Base-by-base conservation (phyloP, 371 early-diverging fungal genomes). In the Circinella umbellata region DNA sequence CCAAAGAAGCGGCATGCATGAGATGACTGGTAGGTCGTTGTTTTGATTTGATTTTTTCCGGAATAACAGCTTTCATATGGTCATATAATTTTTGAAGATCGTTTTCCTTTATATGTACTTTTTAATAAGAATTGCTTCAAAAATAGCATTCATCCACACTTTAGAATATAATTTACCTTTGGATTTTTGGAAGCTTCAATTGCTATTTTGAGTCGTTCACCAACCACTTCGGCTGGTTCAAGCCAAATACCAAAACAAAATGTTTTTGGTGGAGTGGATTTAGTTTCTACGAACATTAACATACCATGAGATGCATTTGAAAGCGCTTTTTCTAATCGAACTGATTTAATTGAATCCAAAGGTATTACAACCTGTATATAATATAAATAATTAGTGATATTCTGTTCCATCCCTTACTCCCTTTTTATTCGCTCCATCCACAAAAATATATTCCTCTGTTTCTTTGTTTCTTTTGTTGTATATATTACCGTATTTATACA, bases 241-340 rank as follows among this genome's bases (percentile, higher is more conserved):
- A 81, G 49, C 81, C 81, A 81, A 17, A 79, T 27, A 15, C 81
- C 77, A 67, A 81, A 81, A 18, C 72, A 69, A 63, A 76, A 53
- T 20, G 54, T 48, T 61, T 38, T 18, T 34, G 53, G 39, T 14
- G 71, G 39, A 13, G 57, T 4, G n/a, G 39, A 20, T 48, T 66
- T 73, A 0, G 71, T 63, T 37, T 81, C 79, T 10, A 81, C 64
- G 36, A 66, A 35, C 69, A 81, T 67, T 11, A 76, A 38, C 68
- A 69, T 73, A 7, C 73, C 75, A 46, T 68, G 73, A 6, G 77
- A 73, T 11, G 61, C 51, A 14, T 63, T 66, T 20, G 73, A 72
- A 11, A 72, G 61, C 10, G 63, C 71, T 46, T 67, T 64, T 60
- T 74, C 76, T 42, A 79, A 46, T 13, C 70, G 71, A 1, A 84